Evolutionary conservation across 768 basidiomycete species (phyloP), one percentile per base, ranked within the genome.

Genomic region (Russula griseocarnosa): DNA sequence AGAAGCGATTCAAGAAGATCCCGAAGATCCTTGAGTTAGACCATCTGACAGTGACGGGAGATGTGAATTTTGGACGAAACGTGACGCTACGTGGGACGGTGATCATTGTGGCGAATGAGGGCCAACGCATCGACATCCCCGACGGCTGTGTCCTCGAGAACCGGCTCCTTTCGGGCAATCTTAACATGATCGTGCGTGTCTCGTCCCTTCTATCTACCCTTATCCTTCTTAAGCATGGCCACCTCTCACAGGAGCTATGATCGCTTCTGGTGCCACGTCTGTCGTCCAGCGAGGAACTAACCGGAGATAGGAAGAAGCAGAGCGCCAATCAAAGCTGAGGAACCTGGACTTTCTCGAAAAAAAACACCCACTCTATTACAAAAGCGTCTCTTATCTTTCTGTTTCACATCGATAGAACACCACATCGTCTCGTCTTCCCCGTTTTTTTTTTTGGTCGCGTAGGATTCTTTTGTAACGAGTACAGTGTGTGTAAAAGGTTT

Each of bases 1-100:
- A 87, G 75, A 86, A 87, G 71, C 82, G 87, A 16, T 88, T 88
- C 84, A 85, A 85, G 76, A 83, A 83, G 73, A 87, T 89, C 61
- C 87, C 88, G 40, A 82, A 82, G 73, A 85, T 88, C 68, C 76
- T 85, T 66, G 88, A 89, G 73, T 79, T 87, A 51, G 88, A 88
- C 75, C 87, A 89, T 73, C 77, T 89, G 70, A 89, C 88, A 26
- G 84, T 88, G 61, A 82, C 84, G 32, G 86, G 86, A 30, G 85
- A 87, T 67, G 84, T 87, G 54, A 78, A 79, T 74, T 86, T 87
- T 73, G 86, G 86, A 55, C 81, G 85, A 71, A 84, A 84, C 68
- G 80, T 85, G 53, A 83, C 83, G 5, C 73, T 87, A 54, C 79
- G 83, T 40, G 86, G 86, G 14, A 88, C 87, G 42, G 86, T 87